Conservation (phyloP, 768 basidiomycete species). For the Tulasnella calospora region DNA sequence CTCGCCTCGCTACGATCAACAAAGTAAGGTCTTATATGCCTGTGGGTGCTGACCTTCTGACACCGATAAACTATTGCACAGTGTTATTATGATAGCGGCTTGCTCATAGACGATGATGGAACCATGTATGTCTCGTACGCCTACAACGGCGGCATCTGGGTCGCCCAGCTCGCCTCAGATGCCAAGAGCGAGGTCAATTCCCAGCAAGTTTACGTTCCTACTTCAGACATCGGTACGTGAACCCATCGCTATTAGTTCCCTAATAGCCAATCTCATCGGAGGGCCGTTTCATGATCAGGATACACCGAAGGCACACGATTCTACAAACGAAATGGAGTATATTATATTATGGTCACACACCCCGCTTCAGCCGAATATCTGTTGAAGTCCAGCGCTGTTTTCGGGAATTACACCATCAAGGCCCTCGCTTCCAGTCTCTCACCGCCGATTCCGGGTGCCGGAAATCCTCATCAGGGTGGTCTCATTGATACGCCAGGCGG, state of each 20-base stretch:
- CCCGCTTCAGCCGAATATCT: background rate
- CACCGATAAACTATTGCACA: background rate
- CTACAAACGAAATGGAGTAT: slow-evolving; percentile 19
- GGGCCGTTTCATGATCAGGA: background rate
- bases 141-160: background rate
- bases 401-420: background rate
- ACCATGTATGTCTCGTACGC: slow-evolving; percentile 6
- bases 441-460: background rate
- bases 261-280: background rate
- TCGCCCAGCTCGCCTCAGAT: slow-evolving; percentile 16
- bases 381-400: slow-evolving; percentile 17
- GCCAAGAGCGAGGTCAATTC: background rate
- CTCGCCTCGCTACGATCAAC: background rate
- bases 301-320: slow-evolving; percentile 22
- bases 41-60: background rate
- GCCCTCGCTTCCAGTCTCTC: background rate
- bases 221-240: background rate
- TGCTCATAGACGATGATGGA: slow-evolving; percentile 23
- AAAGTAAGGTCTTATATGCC: background rate
- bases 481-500: background rate
- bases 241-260: background rate
- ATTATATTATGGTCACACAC: slow-evolving; percentile 16
- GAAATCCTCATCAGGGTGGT: background rate
- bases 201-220: background rate
- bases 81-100: slow-evolving; percentile 24